Evolutionary conservation across 768 basidiomycete species (phyloP).

Genomic region (Trametes elegans): DNA sequence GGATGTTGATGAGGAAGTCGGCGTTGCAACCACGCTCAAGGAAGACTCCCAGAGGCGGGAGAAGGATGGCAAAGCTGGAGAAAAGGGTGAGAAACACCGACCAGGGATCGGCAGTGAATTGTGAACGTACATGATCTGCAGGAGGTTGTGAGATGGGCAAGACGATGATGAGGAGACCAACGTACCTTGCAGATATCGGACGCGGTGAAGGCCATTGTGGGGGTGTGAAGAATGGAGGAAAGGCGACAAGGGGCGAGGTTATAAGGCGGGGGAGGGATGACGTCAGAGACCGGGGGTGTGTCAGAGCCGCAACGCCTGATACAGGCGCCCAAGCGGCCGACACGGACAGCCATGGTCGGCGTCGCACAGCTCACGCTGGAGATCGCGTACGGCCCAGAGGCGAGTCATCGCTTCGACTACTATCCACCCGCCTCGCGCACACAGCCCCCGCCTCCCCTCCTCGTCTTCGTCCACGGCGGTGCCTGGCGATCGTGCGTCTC

Average conservation of each 20-base stretch:
- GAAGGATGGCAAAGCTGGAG: constrained; percentile 59
- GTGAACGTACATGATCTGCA: constrained; percentile 45
- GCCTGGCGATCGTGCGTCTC: constrained; percentile 73
- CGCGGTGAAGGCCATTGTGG: constrained; percentile 63
- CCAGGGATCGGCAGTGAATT: neutral
- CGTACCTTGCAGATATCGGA: constrained; percentile 79
- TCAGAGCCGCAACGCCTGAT: neutral
- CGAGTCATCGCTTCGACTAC: constrained; percentile 52
- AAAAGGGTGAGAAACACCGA: neutral
- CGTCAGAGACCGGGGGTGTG: too few relatives aligned
- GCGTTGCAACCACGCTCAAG: constrained; percentile 80
- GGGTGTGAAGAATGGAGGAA: constrained; percentile 10
- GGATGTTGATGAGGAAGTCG: constrained; percentile 78
- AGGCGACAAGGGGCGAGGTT: neutral
- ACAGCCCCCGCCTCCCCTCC: constrained; percentile 37
- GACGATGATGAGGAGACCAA: constrained; percentile 9
- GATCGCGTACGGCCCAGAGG: constrained; percentile 29
- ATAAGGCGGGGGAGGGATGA: constrained; percentile 10
- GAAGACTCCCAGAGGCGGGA: constrained; percentile 87
- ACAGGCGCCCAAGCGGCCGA: constrained; percentile 1
- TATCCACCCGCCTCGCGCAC: constrained; percentile 34
- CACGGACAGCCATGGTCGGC: neutral
- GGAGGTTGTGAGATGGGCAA: neutral
- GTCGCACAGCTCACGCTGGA: neutral
- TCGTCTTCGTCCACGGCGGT: constrained; percentile 81